phyloP scores from a whole-genome alignment of 2,329 filamentous ascomycete genomes.

The Colletotrichum sp. region DNA sequence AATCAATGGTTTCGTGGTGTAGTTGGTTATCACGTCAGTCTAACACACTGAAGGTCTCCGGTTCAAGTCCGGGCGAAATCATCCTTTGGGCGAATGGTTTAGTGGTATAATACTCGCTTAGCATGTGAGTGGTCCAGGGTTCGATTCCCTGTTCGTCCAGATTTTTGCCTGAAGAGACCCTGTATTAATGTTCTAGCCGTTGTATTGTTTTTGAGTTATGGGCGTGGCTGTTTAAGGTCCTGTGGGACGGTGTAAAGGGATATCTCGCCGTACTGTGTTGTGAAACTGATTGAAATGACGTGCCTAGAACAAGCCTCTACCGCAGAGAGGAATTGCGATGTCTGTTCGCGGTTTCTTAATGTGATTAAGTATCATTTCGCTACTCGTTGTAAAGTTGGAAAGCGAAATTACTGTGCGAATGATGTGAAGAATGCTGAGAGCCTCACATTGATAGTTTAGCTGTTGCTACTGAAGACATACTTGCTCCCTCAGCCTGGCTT shows the following conservation, averaged over 20 bases:
- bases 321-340: neutral
- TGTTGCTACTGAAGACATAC: neutral
- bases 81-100: constrained; percentile 9
- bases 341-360: neutral
- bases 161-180: neutral
- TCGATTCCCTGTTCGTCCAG: constrained; percentile 18
- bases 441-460: neutral
- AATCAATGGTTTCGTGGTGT: constrained; percentile 27
- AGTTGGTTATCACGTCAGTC: constrained; percentile 55
- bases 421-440: neutral
- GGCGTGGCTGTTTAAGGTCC: neutral
- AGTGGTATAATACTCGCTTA: constrained; percentile 22
- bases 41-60: constrained; percentile 34
- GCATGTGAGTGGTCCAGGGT: too few species aligned
- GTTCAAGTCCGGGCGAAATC: constrained; percentile 21
- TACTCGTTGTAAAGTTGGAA: neutral
- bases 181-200: neutral
- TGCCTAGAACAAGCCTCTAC: neutral
- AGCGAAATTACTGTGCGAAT: neutral
- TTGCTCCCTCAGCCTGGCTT: neutral
- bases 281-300: neutral
- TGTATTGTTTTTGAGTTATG: neutral
- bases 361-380: neutral
- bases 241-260: neutral
- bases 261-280: neutral